phyloP scores from a whole-genome alignment of 768 basidiomycete species.

The Leccinellum albellum region DNA sequence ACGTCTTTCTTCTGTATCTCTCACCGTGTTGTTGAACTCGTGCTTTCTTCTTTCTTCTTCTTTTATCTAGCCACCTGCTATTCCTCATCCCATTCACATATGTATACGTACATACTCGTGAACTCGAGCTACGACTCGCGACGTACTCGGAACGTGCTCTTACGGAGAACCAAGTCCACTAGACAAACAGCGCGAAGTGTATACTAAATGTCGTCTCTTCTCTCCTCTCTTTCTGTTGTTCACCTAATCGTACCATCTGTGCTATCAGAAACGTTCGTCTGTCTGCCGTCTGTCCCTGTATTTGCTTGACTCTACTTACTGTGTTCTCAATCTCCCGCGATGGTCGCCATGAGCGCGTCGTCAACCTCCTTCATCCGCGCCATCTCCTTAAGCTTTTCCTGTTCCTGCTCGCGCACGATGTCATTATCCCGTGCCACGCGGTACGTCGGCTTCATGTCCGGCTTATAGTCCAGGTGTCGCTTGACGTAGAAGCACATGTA shows the following conservation, averaged over 20 bases:
- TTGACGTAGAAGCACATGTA: conserved; percentile 98
- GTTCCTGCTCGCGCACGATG: conserved; percentile 56
- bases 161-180: background rate
- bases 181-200: conserved; percentile 13
- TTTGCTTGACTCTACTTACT: background rate
- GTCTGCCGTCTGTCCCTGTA: background rate
- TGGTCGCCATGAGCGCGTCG: conserved; percentile 55
- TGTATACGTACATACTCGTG: conserved; percentile 2
- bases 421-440: conserved; percentile 63
- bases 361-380: conserved; percentile 59
- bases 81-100: background rate
- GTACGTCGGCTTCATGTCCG: conserved; percentile 64
- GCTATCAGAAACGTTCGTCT: background rate
- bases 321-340: conserved; percentile 23
- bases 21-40: conserved; percentile 5
- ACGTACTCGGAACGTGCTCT: conserved; percentile 1
- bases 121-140: conserved; percentile 4
- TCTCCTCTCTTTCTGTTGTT: background rate
- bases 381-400: conserved; percentile 49
- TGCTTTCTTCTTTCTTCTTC: conserved; percentile 3
- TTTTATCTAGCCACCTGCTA: background rate
- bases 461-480: conserved; percentile 80
- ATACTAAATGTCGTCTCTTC: conserved; percentile 1
- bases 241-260: background rate
- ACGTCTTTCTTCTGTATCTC: background rate